Evolutionary conservation across 2,329 filamentous ascomycete species (phyloP).

Genomic region (Byssothecium circinans): DNA sequence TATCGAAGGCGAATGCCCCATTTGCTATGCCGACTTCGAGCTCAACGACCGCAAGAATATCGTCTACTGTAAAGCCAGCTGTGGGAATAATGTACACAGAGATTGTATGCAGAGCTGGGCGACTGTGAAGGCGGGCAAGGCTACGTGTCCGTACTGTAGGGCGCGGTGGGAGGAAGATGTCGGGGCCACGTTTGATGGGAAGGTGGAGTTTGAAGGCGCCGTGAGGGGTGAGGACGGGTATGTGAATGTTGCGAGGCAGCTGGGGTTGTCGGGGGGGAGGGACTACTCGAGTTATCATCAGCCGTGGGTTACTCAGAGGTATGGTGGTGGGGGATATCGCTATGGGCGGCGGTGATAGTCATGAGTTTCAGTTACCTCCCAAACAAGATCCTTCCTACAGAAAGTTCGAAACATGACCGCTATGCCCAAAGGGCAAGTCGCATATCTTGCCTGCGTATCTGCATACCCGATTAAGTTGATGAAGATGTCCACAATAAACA

Average conservation of each 20-base stretch:
- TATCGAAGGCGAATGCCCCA: slow-evolving; percentile 64
- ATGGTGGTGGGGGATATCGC: not conserved
- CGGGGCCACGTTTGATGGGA: slow-evolving; percentile 35
- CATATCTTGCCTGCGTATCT: no score
- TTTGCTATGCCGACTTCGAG: slow-evolving; percentile 51
- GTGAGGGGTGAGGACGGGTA: slow-evolving; percentile 57
- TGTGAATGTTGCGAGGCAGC: slow-evolving; percentile 62
- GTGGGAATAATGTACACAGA: slow-evolving; percentile 65
- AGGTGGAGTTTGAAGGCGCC: slow-evolving; percentile 50
- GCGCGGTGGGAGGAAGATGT: slow-evolving; percentile 57
- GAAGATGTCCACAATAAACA: no score
- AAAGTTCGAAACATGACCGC: no score
- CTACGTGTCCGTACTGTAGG: slow-evolving; percentile 65
- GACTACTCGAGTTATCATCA: slow-evolving; percentile 33
- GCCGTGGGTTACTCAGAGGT: slow-evolving; percentile 24
- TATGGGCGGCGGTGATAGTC: not conserved
- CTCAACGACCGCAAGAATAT: slow-evolving; percentile 37
- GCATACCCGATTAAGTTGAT: no score
- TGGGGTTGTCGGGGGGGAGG: slow-evolving; percentile 59
- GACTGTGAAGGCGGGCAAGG: slow-evolving; percentile 30
- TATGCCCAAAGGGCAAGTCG: no score
- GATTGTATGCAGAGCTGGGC: slow-evolving; percentile 60
- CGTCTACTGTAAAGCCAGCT: slow-evolving; percentile 61
- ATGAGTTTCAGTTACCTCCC: no score
- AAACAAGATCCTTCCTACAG: no score